Conservation (phyloP, 2,329 filamentous ascomycete species). For the Tolypocladium tundrense region DNA sequence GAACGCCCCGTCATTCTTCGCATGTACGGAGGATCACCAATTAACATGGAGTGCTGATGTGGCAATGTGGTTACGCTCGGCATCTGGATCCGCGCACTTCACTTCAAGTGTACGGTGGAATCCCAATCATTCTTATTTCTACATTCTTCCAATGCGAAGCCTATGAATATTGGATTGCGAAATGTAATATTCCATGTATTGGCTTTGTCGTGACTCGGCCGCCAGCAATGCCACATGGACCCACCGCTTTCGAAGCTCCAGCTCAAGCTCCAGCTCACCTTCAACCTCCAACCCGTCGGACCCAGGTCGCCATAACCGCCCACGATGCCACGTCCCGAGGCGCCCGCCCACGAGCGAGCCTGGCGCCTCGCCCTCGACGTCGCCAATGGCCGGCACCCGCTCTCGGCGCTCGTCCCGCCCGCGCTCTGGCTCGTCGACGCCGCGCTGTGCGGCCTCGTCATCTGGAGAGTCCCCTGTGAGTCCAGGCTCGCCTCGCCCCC, state of each 20-base stretch:
- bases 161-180: background rate
- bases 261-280: background rate
- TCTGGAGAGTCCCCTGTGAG: conserved; percentile 78
- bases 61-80: background rate
- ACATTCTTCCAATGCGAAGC: background rate
- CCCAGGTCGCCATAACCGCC: background rate
- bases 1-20: no score
- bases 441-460: conserved; percentile 60
- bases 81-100: background rate
- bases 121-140: background rate
- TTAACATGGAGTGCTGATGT: background rate
- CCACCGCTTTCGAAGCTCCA: background rate
- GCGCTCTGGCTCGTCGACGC: conserved; percentile 61
- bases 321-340: conserved; percentile 16
- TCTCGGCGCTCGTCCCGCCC: conserved; percentile 42
- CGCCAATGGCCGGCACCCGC: conserved; percentile 35
- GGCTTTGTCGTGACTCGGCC: background rate
- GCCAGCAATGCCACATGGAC: background rate
- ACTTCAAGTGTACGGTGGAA: background rate
- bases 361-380: conserved; percentile 28
- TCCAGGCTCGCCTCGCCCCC: background rate
- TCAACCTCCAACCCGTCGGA: background rate
- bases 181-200: background rate
- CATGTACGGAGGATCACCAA: no score
- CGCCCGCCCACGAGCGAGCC: conserved; percentile 15